A percentile compares a stretch with the other conserved stretches of the same genome.
These are phyloP conservation scores for Geosmithia flava DNA, from an alignment of 2,329 filamentous ascomycete species.

Conservation along the genomic window DNA sequence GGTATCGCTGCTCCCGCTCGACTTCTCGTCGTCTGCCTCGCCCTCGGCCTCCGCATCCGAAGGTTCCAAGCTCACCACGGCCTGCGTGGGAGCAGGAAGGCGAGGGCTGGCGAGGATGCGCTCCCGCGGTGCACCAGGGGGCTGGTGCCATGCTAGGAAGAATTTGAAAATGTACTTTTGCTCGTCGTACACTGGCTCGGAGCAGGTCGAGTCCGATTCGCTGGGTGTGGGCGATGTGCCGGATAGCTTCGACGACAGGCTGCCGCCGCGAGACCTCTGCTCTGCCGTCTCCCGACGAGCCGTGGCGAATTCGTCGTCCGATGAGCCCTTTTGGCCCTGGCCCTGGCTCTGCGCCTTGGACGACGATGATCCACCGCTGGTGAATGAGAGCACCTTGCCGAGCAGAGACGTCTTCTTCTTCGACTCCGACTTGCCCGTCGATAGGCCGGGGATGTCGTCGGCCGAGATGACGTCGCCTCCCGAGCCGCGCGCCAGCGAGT, in stretches of 20 bases:
- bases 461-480: constrained; percentile 10
- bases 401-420: constrained; percentile 54
- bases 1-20: no score
- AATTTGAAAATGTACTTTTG: constrained; percentile 62
- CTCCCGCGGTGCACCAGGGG: constrained; percentile 40
- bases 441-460: constrained; percentile 12
- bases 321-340: constrained; percentile 6
- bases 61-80: not conserved
- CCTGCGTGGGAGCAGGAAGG: constrained; percentile 58
- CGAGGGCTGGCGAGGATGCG: constrained; percentile 55
- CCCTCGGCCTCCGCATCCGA: not conserved
- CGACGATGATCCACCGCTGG: constrained; percentile 9
- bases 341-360: constrained; percentile 2
- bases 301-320: constrained; percentile 34
- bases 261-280: constrained; percentile 19
- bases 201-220: constrained; percentile 41
- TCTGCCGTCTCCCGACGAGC: constrained; percentile 36
- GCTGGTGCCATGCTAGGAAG: constrained; percentile 53
- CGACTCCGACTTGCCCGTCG: constrained; percentile 18
- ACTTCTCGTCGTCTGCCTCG: not conserved
- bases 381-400: constrained; percentile 41
- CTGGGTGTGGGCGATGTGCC: not conserved
- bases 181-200: constrained; percentile 40
- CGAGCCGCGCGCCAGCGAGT: constrained; percentile 24
- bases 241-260: constrained; percentile 9